Conservation (phyloP, 2,329 filamentous ascomycete genomes). For the Pseudohalonectria lignicola region DNA sequence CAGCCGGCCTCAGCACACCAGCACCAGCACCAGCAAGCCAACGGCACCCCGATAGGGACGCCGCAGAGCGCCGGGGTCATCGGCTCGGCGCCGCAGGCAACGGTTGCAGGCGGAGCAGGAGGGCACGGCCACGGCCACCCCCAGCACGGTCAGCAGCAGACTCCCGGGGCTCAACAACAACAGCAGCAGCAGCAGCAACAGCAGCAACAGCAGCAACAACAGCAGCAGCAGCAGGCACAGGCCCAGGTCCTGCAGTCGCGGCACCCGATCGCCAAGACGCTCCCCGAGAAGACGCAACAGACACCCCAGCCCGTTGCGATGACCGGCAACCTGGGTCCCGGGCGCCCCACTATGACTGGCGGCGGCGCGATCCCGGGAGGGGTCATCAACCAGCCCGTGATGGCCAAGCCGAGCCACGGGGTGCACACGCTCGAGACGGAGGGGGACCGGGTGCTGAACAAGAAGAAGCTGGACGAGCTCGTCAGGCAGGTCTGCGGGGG, state of each 20-base stretch:
- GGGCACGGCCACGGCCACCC: too few relatives aligned
- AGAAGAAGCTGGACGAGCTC: slow-evolving; percentile 93
- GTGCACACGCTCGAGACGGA: slow-evolving; percentile 83
- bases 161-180: slow-evolving; percentile 19
- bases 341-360: slow-evolving; percentile 74
- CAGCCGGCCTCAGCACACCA: slow-evolving; percentile 10
- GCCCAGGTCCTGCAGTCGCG: slow-evolving; percentile 22
- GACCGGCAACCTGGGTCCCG: slow-evolving; percentile 44
- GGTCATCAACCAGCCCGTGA: slow-evolving; percentile 77
- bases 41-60: too few relatives aligned
- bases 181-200: slow-evolving; percentile 11
- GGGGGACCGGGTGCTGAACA: slow-evolving; percentile 86
- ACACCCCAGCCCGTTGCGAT: slow-evolving; percentile 66
- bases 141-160: too few relatives aligned
- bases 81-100: too few relatives aligned
- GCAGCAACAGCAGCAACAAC: slow-evolving; percentile 17
- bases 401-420: slow-evolving; percentile 57
- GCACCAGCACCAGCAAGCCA: slow-evolving; percentile 11
- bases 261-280: slow-evolving; percentile 72
- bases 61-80: too few relatives aligned
- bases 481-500: slow-evolving; percentile 88
- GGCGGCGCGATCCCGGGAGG: slow-evolving; percentile 69
- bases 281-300: slow-evolving; percentile 56
- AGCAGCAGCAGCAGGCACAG: background rate
- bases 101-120: too few relatives aligned